Percentiles rank a stretch among this genome's conserved stretches.
These are phyloP conservation scores for Capronia coronata DNA, from an alignment of 2,329 filamentous ascomycete genomes.

Conservation along the genomic window DNA sequence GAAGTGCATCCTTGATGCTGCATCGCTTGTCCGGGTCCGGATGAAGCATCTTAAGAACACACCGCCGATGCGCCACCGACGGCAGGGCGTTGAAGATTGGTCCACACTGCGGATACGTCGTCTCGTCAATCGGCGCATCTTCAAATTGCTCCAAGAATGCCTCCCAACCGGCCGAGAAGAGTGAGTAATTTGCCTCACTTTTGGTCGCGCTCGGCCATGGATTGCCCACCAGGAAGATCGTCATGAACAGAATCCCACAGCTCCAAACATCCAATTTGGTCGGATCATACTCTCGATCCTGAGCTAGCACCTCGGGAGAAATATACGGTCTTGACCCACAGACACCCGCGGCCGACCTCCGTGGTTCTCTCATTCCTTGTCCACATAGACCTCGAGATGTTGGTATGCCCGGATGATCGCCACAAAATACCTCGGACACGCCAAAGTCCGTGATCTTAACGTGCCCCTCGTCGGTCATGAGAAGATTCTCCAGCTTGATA, in stretches of 20 bases:
- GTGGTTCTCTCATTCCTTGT: slow-evolving; percentile 62
- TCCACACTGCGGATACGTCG: slow-evolving; percentile 58
- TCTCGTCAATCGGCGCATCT: slow-evolving; percentile 44
- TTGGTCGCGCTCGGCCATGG: slow-evolving; percentile 66
- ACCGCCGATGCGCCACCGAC: slow-evolving; percentile 60
- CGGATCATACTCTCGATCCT: slow-evolving; percentile 62
- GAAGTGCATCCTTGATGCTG: slow-evolving; percentile 61
- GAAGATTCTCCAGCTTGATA: slow-evolving; percentile 81
- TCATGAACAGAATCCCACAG: slow-evolving; percentile 74
- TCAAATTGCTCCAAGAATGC: slow-evolving; percentile 49
- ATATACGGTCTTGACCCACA: slow-evolving; percentile 83
- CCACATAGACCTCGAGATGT: slow-evolving; percentile 68
- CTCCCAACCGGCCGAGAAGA: slow-evolving; percentile 61
- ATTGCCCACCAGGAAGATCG: slow-evolving; percentile 63
- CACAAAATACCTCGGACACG: slow-evolving; percentile 77
- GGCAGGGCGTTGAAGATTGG: slow-evolving; percentile 61
- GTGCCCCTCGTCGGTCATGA: slow-evolving; percentile 71
- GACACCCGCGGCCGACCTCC: slow-evolving; percentile 65
- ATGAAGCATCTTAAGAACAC: slow-evolving; percentile 76
- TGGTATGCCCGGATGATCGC: slow-evolving; percentile 70
- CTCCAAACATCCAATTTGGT: slow-evolving; percentile 81
- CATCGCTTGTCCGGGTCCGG: slow-evolving; percentile 66
- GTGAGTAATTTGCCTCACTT: slow-evolving; percentile 55
- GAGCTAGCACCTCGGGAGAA: slow-evolving; percentile 72
- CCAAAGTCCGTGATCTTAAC: slow-evolving; percentile 91